Evolutionary conservation across 2,329 filamentous ascomycete species (phyloP).

Genomic region (Xylaria sp.): DNA sequence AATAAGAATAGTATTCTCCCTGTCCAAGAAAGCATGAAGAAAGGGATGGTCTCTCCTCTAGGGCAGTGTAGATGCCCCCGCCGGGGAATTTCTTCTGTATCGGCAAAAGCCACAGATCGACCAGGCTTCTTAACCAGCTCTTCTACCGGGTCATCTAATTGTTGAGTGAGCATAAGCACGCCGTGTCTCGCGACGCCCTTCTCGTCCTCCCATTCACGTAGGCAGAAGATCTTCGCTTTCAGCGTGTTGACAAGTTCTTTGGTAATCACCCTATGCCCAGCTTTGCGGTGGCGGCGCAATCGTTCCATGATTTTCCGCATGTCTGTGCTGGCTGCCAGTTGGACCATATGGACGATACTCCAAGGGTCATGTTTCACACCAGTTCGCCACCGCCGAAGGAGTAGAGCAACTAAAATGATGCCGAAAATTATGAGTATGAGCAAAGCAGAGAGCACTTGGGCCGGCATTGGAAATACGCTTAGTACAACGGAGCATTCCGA

Average conservation of each 20-base stretch:
- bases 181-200: conserved; percentile 42
- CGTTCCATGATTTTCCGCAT: conserved; percentile 19
- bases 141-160: conserved; percentile 8
- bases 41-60: conserved; percentile 39
- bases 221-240: conserved; percentile 38
- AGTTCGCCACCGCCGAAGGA: conserved; percentile 52
- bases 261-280: conserved; percentile 17
- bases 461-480: conserved; percentile 50
- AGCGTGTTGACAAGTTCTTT: conserved; percentile 45
- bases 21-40: conserved; percentile 46
- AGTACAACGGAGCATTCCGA: conserved; percentile 51
- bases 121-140: conserved; percentile 6
- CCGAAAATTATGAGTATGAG: conserved; percentile 50
- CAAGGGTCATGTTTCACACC: conserved; percentile 56
- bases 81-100: not conserved
- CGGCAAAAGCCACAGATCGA: conserved; percentile 21
- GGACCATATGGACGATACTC: conserved; percentile 54
- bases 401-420: conserved; percentile 44
- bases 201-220: conserved; percentile 43
- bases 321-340: conserved; percentile 48
- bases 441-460: conserved; percentile 50
- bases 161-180: conserved; percentile 37
- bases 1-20: conserved; percentile 45
- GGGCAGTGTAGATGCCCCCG: not conserved
- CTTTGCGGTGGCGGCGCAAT: conserved; percentile 38